A percentile compares a stretch with the other conserved stretches of the same genome.
Conservation (phyloP, 306 rosid genomes). For the Benincasa hispida region DNA sequence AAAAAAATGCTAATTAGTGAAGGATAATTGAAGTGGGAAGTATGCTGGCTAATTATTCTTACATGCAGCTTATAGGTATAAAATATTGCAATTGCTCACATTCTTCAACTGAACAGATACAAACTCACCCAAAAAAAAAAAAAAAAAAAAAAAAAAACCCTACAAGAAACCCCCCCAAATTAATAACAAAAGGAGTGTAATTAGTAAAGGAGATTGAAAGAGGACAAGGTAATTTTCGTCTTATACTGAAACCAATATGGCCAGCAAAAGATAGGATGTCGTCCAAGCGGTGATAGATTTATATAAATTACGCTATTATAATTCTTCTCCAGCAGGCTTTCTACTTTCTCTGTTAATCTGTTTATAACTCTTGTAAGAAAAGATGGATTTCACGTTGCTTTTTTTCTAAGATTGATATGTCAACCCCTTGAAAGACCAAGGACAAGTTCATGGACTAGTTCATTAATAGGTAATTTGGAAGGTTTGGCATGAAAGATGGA, state of each 20-base stretch:
- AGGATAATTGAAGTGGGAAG: no score
- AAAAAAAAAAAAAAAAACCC: no score
- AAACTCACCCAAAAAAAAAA: no score
- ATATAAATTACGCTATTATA: not conserved
- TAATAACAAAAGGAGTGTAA: not conserved
- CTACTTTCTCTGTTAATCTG: not conserved
- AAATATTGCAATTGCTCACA: no score
- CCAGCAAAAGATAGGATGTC: not conserved
- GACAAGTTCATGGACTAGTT: not conserved
- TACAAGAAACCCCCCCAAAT: no score
- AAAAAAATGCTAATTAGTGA: no score
- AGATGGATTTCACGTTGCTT: not conserved
- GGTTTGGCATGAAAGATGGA: not conserved
- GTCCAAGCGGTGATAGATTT: not conserved
- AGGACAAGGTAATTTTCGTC: not conserved
- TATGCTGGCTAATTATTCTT: no score
- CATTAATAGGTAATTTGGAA: not conserved
- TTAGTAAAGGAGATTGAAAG: not conserved
- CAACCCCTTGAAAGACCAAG: not conserved
- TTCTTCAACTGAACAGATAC: no score
- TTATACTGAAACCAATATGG: not conserved
- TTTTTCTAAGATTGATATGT: not conserved
- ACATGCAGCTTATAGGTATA: no score
- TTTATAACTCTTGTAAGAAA: not conserved
- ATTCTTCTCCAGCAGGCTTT: not conserved